Conservation (phyloP, 495 filamentous ascomycete genomes). For the Trichoderma virens region DNA sequence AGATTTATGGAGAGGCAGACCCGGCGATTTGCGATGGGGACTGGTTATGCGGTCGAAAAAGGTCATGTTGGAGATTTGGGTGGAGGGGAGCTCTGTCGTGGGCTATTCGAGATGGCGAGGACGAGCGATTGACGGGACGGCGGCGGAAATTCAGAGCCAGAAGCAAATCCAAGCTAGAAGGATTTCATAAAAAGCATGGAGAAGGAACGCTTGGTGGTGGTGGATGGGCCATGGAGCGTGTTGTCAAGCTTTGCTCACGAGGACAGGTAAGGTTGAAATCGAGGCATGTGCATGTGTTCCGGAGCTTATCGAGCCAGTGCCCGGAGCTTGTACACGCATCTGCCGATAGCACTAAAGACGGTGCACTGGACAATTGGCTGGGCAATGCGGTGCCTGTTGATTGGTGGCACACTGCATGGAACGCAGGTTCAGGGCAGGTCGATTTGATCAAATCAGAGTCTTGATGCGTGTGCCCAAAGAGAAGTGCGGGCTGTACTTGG, state of each 20-base stretch:
- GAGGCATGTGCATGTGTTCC: not conserved
- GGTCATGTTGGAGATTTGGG: not conserved
- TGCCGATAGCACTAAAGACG: not conserved
- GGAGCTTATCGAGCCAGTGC: not conserved
- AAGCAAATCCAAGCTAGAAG: not conserved
- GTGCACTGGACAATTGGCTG: not conserved
- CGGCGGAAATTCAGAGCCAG: not conserved
- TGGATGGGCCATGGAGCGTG: not conserved
- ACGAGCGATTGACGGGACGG: not conserved
- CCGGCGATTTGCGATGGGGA: not conserved
- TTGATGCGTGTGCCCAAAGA: too few species aligned
- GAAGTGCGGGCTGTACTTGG: too few species aligned
- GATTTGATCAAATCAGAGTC: too few species aligned
- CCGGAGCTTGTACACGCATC: not conserved
- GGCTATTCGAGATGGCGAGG: not conserved
- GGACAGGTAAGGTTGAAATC: not conserved
- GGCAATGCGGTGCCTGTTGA: too few species aligned
- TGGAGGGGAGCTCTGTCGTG: not conserved
- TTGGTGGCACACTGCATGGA: too few species aligned
- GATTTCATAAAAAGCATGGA: not conserved
- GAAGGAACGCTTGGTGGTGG: not conserved
- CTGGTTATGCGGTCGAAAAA: not conserved
- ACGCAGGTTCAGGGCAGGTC: too few species aligned
- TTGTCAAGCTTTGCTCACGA: not conserved
- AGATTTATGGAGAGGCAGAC: not conserved